Percentiles rank a stretch among this genome's conserved stretches.
Conservation (phyloP, 768 basidiomycete genomes). For the Russula virescens region DNA sequence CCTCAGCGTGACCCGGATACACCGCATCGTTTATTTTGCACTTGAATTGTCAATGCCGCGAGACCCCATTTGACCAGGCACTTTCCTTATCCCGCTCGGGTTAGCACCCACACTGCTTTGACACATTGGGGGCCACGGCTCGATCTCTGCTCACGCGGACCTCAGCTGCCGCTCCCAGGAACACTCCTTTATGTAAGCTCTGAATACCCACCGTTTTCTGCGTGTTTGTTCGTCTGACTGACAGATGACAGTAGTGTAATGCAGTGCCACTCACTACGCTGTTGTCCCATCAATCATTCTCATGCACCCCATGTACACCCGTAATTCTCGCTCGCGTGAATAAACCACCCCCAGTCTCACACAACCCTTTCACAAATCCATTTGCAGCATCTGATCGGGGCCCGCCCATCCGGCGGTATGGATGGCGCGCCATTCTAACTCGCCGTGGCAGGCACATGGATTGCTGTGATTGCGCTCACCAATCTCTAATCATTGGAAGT, state of each 20-base stretch:
- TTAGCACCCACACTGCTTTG: slow-evolving; percentile 11
- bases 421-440: neutral
- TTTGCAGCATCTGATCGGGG: neutral
- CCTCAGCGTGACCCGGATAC: neutral
- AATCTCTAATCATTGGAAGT: neutral
- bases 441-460: neutral
- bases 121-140: slow-evolving; percentile 7
- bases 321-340: neutral
- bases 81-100: slow-evolving; percentile 21
- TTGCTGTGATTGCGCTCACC: neutral
- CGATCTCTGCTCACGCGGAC: neutral
- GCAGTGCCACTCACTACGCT: too few relatives aligned
- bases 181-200: neutral
- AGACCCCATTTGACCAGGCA: slow-evolving; percentile 17
- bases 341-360: neutral
- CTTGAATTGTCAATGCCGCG: slow-evolving; percentile 17
- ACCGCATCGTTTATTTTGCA: slow-evolving; percentile 1
- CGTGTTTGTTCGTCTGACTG: too few relatives aligned
- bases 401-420: neutral
- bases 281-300: neutral
- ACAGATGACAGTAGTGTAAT: too few relatives aligned
- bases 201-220: too few relatives aligned
- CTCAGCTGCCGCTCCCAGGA: neutral
- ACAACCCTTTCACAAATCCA: too few relatives aligned
- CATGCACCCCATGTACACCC: neutral